Conservation (phyloP, 2,329 filamentous ascomycete genomes). For the Corinectria fuckeliana region DNA sequence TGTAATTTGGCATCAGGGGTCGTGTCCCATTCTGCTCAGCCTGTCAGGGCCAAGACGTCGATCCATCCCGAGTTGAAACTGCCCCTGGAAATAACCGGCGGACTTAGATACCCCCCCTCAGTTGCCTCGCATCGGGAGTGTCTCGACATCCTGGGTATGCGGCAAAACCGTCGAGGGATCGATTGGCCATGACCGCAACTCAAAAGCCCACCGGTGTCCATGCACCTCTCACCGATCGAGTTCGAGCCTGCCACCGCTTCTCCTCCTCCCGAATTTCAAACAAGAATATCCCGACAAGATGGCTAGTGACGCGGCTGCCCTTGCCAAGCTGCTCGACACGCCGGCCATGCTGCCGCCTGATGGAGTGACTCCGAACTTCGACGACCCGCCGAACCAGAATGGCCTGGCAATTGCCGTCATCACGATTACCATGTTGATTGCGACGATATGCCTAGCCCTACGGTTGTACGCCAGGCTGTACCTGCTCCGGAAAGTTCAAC, state of each 20-base stretch:
- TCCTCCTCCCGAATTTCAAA: background rate
- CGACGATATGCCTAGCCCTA: slow-evolving; percentile 13
- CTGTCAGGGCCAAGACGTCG: background rate
- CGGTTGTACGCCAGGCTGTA: slow-evolving; percentile 9
- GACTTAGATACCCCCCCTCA: background rate
- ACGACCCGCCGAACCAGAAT: slow-evolving; percentile 18
- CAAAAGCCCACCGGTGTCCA: background rate
- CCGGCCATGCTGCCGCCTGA: slow-evolving; percentile 11
- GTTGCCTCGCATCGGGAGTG: background rate
- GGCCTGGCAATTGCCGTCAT: slow-evolving; percentile 11
- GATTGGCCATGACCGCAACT: background rate
- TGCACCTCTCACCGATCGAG: background rate
- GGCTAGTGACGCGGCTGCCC: background rate
- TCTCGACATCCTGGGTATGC: background rate
- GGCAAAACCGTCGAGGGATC: background rate
- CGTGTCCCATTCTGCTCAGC: background rate
- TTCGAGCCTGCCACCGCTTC: background rate
- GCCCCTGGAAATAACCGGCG: background rate
- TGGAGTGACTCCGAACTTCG: slow-evolving; percentile 16
- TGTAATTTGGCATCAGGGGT: background rate
- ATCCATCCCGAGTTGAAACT: background rate
- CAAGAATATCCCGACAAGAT: background rate
- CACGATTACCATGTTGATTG: slow-evolving; percentile 11
- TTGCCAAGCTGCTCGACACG: slow-evolving; percentile 10
- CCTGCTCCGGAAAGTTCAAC: background rate